Conservation (phyloP, 1,139 yeast species). For the Taphrina communis region DNA sequence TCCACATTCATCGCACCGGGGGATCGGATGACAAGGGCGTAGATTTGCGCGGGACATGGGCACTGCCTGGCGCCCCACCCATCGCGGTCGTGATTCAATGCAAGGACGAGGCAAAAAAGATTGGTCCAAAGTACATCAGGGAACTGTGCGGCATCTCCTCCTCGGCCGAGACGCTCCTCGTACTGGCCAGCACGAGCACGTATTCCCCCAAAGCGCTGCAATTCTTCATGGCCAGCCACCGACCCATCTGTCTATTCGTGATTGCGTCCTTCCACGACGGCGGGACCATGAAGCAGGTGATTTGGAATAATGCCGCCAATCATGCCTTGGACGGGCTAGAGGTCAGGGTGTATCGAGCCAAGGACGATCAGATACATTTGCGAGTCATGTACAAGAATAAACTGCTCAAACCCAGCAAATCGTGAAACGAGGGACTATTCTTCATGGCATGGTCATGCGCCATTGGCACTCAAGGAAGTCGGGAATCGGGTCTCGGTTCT, state of each 20-base stretch:
- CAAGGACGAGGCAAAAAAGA: slow-evolving; percentile 45
- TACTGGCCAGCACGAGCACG: slow-evolving; percentile 45
- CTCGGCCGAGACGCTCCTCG: slow-evolving; percentile 41
- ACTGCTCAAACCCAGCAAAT: not conserved
- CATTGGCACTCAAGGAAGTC: too few relatives aligned
- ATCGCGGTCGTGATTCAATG: slow-evolving; percentile 46
- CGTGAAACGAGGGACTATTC: not conserved
- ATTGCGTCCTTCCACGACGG: slow-evolving; percentile 40
- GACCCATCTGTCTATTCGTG: slow-evolving; percentile 43
- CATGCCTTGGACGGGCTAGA: slow-evolving; percentile 20
- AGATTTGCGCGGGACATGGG: slow-evolving; percentile 46
- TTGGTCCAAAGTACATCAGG: slow-evolving; percentile 44
- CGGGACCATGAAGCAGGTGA: slow-evolving; percentile 43
- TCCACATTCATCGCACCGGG: slow-evolving; percentile 45
- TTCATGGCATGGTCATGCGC: too few relatives aligned
- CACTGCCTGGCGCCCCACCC: not conserved
- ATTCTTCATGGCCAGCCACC: slow-evolving; percentile 40
- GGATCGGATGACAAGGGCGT: slow-evolving; percentile 47
- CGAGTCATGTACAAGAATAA: slow-evolving; percentile 2
- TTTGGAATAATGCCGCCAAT: slow-evolving; percentile 45
- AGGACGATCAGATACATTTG: not conserved
- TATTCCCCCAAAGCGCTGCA: slow-evolving; percentile 42
- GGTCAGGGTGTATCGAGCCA: slow-evolving; percentile 12
- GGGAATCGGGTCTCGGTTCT: too few relatives aligned
- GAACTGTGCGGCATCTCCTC: slow-evolving; percentile 45